Conservation (phyloP, 805 yeast genomes). For the Metschnikowia gelsemii region DNA sequence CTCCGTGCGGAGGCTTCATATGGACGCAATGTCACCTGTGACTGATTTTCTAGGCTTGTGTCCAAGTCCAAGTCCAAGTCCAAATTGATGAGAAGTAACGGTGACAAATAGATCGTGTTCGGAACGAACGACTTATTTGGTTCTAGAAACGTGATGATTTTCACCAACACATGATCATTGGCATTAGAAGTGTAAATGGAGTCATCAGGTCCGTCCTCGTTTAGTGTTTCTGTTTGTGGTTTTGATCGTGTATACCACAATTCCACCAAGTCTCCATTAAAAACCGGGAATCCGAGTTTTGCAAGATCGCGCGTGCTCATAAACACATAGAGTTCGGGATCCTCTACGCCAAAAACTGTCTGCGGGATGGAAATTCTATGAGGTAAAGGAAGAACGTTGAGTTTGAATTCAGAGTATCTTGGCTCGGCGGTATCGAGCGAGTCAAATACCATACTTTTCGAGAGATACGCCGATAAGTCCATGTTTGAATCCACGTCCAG, state of each 20-base stretch:
- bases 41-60: too few relatives aligned
- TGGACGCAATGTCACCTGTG: constrained; percentile 24
- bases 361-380: constrained; percentile 27
- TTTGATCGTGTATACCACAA: constrained; percentile 17
- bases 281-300: constrained; percentile 51
- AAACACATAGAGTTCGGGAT: constrained; percentile 38
- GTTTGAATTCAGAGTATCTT: constrained; percentile 10
- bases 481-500: constrained; percentile 15
- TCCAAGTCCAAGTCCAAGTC: constrained; percentile 33
- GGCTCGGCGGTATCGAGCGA: not conserved
- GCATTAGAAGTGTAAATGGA: too few relatives aligned
- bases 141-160: constrained; percentile 60
- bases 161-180: constrained; percentile 28
- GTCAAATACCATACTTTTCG: constrained; percentile 27
- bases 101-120: constrained; percentile 56
- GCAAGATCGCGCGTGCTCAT: constrained; percentile 51
- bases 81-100: constrained; percentile 54
- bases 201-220: too few relatives aligned
- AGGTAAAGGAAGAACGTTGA: constrained; percentile 31
- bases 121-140: constrained; percentile 47
- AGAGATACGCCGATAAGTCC: constrained; percentile 36
- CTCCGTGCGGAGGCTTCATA: constrained; percentile 7
- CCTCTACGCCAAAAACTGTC: constrained; percentile 31
- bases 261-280: constrained; percentile 66
- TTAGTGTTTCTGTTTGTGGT: not conserved